Conservation (phyloP, 2,329 filamentous ascomycete species). For the Fusarium nelsonii region DNA sequence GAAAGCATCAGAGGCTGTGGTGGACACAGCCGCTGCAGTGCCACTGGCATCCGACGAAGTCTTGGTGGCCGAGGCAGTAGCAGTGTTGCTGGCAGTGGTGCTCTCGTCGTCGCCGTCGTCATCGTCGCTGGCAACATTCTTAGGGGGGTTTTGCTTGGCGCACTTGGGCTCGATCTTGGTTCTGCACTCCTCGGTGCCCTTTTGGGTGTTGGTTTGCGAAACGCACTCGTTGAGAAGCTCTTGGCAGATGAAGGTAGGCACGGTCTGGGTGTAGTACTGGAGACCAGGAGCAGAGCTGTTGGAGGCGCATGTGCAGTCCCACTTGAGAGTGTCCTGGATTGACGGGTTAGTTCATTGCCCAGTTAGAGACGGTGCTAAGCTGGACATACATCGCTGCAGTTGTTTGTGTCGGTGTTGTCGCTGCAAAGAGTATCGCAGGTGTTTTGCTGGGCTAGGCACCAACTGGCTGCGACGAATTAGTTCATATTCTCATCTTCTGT, state of each 20-base stretch:
- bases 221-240: slow-evolving; percentile 64
- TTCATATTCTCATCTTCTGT: not conserved
- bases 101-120: slow-evolving; percentile 40
- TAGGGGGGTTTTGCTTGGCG: slow-evolving; percentile 54
- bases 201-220: slow-evolving; percentile 54
- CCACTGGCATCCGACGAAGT: slow-evolving; percentile 34
- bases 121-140: slow-evolving; percentile 48
- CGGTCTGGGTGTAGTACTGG: slow-evolving; percentile 65
- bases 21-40: slow-evolving; percentile 48
- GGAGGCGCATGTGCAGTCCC: slow-evolving; percentile 61
- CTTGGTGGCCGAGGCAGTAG: slow-evolving; percentile 41
- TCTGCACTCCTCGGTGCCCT: slow-evolving; percentile 63
- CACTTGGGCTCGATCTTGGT: slow-evolving; percentile 62
- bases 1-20: slow-evolving; percentile 51
- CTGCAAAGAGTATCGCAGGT: slow-evolving; percentile 64
- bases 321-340: slow-evolving; percentile 58
- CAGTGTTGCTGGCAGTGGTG: slow-evolving; percentile 45
- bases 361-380: not conserved
- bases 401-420: slow-evolving; percentile 54
- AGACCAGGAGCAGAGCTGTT: slow-evolving; percentile 65
- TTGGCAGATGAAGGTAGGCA: slow-evolving; percentile 66
- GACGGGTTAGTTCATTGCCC: slow-evolving; percentile 12
- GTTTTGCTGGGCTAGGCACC: slow-evolving; percentile 66
- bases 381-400: slow-evolving; percentile 60
- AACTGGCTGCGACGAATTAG: slow-evolving; percentile 56